phyloP scores from a whole-genome alignment of 345 rosid genomes.

The Lepidium didymum region DNA sequence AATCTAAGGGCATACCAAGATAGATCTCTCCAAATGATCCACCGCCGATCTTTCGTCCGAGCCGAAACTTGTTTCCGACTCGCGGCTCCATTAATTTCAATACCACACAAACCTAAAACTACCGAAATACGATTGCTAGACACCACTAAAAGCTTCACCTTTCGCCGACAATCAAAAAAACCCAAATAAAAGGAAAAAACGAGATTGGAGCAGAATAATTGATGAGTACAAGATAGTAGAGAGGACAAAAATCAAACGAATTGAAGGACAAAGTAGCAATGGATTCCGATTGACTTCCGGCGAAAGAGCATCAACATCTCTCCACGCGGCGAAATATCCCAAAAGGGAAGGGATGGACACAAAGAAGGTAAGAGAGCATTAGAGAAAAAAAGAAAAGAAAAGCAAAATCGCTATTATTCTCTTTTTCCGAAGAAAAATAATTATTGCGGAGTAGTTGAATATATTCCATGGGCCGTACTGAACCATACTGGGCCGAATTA shows the following conservation, averaged over 20 bases:
- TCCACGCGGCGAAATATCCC: slow-evolving; percentile 32
- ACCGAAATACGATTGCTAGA: not conserved
- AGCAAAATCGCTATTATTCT: not conserved
- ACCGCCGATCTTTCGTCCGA: slow-evolving; percentile 94
- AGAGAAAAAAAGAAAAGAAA: not conserved
- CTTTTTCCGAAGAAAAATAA: not conserved
- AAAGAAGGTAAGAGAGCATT: not conserved
- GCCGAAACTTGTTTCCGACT: slow-evolving; percentile 82
- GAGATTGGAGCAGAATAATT: not conserved
- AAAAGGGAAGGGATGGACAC: slow-evolving; percentile 27
- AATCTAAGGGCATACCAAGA: slow-evolving; percentile 45
- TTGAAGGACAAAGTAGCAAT: not conserved
- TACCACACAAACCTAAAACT: slow-evolving; percentile 6
- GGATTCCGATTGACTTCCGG: slow-evolving; percentile 32
- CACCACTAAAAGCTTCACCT: not conserved
- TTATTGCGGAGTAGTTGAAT: slow-evolving; percentile 19
- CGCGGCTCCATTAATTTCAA: slow-evolving; percentile 64
- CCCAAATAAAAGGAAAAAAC: not conserved
- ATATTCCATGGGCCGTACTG: slow-evolving; percentile 11
- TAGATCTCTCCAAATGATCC: slow-evolving; percentile 99
- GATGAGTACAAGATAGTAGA: not conserved
- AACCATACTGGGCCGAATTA: not conserved
- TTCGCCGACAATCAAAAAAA: not conserved
- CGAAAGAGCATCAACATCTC: slow-evolving; percentile 21
- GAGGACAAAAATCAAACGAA: not conserved